Conservation (phyloP, 345 rosid genomes). For the Eucalyptus globulus region DNA sequence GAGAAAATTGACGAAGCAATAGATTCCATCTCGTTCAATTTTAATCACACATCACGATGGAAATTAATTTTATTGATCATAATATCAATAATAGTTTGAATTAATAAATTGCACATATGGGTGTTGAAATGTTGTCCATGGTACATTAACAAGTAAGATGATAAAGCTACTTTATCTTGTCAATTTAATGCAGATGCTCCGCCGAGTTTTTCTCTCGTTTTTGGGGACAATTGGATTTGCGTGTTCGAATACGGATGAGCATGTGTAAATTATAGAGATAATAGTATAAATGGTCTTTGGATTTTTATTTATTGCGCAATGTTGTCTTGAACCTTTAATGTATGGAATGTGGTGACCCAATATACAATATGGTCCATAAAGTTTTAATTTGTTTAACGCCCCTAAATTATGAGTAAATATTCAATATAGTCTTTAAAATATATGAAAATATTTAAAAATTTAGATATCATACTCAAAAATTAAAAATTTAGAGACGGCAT, state of each 20-base stretch:
- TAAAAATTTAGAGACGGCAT: too few relatives aligned
- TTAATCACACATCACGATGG: background rate
- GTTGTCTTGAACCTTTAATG: background rate
- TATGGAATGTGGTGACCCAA: background rate
- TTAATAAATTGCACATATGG: background rate
- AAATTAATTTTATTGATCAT: background rate
- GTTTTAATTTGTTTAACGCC: too few relatives aligned
- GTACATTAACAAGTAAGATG: background rate
- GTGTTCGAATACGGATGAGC: background rate
- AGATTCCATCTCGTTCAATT: background rate
- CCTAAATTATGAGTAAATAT: too few relatives aligned
- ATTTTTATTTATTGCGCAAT: background rate
- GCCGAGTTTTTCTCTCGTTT: background rate
- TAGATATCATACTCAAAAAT: too few relatives aligned
- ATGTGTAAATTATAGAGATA: background rate
- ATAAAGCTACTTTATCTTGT: background rate
- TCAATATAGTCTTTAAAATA: too few relatives aligned
- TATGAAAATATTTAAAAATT: too few relatives aligned
- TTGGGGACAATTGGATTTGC: background rate
- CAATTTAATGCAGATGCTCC: background rate
- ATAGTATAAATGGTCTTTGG: accelerated
- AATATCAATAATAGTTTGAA: background rate
- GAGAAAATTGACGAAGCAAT: background rate
- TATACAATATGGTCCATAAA: too few relatives aligned
- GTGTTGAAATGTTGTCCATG: background rate